These are phyloP conservation scores for Rubia occidens DNA, from an alignment of 305 asterid species.

Conservation along the genomic window DNA sequence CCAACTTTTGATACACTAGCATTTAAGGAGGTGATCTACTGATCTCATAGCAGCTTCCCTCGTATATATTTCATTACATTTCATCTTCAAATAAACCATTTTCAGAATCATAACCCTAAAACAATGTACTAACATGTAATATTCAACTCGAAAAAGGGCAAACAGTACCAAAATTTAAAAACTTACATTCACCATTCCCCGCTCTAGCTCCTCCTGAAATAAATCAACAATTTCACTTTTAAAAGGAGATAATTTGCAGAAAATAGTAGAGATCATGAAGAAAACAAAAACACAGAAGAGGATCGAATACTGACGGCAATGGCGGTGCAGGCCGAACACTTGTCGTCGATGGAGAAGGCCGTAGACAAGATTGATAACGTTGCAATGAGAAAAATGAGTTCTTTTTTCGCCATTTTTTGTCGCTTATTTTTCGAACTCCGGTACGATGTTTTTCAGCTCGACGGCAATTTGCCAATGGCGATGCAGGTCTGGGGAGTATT, in stretches of 20 bases:
- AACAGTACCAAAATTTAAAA: neutral
- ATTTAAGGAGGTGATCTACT: neutral
- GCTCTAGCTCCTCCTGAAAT: slow-evolving; percentile 84
- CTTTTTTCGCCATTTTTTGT: neutral
- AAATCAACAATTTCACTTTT: neutral
- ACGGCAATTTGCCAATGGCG: neutral
- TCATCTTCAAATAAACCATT: neutral
- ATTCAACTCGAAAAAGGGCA: neutral
- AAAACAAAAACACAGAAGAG: neutral
- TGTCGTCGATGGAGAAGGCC: slow-evolving; percentile 50
- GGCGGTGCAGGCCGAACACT: slow-evolving; percentile 84
- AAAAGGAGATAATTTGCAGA: slow-evolving; percentile 4
- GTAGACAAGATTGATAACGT: slow-evolving; percentile 4
- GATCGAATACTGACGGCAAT: slow-evolving; percentile 59
- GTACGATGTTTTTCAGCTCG: neutral
- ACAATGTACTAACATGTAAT: neutral
- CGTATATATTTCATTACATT: neutral
- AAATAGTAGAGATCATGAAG: neutral
- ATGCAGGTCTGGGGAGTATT: neutral
- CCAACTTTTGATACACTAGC: no score
- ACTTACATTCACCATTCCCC: slow-evolving; percentile 62
- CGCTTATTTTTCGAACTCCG: neutral
- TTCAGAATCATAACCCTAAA: neutral
- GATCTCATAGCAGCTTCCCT: neutral
- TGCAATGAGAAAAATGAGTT: neutral